A percentile compares a stretch with the other conserved stretches of the same genome.
Evolutionary conservation across 345 rosid genomes (phyloP).

Genomic region (Murraya paniculata): DNA sequence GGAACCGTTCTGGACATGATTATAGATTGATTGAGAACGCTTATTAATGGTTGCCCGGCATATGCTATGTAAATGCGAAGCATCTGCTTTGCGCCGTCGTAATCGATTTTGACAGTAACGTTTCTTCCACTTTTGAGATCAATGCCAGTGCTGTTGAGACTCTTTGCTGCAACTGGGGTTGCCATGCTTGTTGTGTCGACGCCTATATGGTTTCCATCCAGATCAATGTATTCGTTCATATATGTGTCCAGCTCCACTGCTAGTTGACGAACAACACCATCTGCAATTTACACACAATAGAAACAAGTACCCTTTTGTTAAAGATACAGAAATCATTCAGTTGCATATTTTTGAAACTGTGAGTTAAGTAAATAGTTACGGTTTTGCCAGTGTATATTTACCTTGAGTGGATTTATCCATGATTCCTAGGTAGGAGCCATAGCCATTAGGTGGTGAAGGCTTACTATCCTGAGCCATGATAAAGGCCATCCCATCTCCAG

Average conservation of each 20-base stretch:
- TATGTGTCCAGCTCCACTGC: conserved; percentile 45
- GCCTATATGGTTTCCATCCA: conserved; percentile 34
- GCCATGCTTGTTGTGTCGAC: conserved; percentile 29
- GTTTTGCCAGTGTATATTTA: not conserved
- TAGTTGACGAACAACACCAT: conserved; percentile 24
- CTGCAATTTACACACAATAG: conserved; percentile 7
- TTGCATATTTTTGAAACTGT: no score
- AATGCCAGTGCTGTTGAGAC: conserved; percentile 30
- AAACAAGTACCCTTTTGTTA: not conserved
- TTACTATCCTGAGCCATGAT: conserved; percentile 25
- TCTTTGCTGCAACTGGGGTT: conserved; percentile 14
- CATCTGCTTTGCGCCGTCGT: conserved; percentile 15
- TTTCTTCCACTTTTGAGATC: conserved; percentile 39
- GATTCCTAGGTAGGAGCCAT: conserved; percentile 37
- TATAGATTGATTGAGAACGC: conserved; percentile 34
- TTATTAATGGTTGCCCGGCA: conserved; percentile 22
- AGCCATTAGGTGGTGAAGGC: conserved; percentile 25
- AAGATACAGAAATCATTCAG: no score
- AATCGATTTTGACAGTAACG: conserved; percentile 21
- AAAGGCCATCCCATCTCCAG: conserved; percentile 40
- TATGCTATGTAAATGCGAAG: conserved; percentile 30
- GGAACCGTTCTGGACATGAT: conserved; percentile 26
- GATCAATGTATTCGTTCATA: conserved; percentile 35
- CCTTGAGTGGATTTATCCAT: conserved; percentile 33
- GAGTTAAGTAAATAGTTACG: no score